phyloP scores from a whole-genome alignment of 345 rosid genomes.

The Melastoma malabathricum region DNA sequence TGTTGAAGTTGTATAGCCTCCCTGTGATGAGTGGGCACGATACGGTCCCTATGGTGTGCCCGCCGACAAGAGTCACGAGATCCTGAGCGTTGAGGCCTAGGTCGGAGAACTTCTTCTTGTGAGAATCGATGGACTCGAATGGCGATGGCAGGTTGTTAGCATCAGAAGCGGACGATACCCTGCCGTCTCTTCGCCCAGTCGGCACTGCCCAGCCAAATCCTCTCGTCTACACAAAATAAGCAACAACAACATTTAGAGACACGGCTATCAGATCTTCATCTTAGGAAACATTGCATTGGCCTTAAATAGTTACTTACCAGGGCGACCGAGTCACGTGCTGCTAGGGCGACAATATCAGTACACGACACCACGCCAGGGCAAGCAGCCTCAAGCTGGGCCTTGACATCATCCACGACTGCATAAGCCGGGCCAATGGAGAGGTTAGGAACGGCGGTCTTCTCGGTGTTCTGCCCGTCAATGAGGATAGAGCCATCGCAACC shows the following conservation, averaged over 20 bases:
- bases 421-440: slow-evolving; percentile 39
- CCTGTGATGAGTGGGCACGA: slow-evolving; percentile 47
- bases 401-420: slow-evolving; percentile 46
- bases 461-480: slow-evolving; percentile 35
- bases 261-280: too few species aligned
- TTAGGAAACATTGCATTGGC: too few species aligned
- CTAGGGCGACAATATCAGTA: slow-evolving; percentile 50
- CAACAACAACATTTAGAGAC: too few species aligned
- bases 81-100: slow-evolving; percentile 35
- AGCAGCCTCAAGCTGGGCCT: slow-evolving; percentile 32
- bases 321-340: slow-evolving; percentile 44
- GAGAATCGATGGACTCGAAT: slow-evolving; percentile 18
- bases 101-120: slow-evolving; percentile 20
- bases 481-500: slow-evolving; percentile 81
- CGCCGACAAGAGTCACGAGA: slow-evolving; percentile 69
- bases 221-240: slow-evolving; percentile 10
- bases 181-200: slow-evolving; percentile 57
- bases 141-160: slow-evolving; percentile 52
- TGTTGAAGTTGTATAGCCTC: slow-evolving; percentile 30
- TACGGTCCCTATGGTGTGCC: slow-evolving; percentile 53
- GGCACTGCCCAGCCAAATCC: slow-evolving; percentile 38
- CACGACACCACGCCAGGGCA: slow-evolving; percentile 65
- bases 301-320: slow-evolving; percentile 8
- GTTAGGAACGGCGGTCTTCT: slow-evolving; percentile 58
- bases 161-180: slow-evolving; percentile 18